Evolutionary conservation across 805 yeast species (phyloP), one percentile per base, ranked within the genome.

Genomic region (Scheffersomyces ergatensis): DNA sequence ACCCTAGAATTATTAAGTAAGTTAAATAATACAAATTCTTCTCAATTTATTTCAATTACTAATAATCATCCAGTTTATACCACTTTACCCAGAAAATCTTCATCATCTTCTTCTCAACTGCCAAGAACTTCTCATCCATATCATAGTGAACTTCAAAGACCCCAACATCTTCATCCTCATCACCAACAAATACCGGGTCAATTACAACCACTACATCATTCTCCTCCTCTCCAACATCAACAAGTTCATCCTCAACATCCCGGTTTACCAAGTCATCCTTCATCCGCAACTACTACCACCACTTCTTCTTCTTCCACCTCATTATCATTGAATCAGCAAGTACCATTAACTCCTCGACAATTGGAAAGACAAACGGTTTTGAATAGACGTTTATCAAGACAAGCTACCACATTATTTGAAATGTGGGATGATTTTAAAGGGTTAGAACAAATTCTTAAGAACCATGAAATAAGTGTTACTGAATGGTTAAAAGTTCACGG

Each of bases 341-440:
- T 32, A 5, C 41, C 40, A 20, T 14, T 38, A 25, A 32, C 48
- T 11, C 47, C 45, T 12, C 40, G 38, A 18, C 55, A 43, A 38
- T 13, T 38, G 7, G 48, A 49, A 33, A 44, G 63, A 12, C 53
- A 51, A 33, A 34, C 45, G 3, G 58, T 55, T 9, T 35, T 59
- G 26, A 45, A 46, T 30, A 32, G 62, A 23, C 42, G 62, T 37
- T 51, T 58, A 25, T 58, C 63, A 4, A 29, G 63, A 34, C 63
- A 59, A 35, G 62, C 63, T 0, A 45, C 51, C 25, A 53, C 60
- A 13, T 39, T 61, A 8, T 56, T 51, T 40, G 65, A 61, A 42
- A 57, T 61, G 63, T 61, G 66, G 66, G 60, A 61, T 42, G 66
- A 61, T 42, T 61, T 58, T 43, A 61, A 59, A 38, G 46, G 55